phyloP scores from a whole-genome alignment of 2,329 filamentous ascomycete genomes.

The Ceratocystis colombiana region DNA sequence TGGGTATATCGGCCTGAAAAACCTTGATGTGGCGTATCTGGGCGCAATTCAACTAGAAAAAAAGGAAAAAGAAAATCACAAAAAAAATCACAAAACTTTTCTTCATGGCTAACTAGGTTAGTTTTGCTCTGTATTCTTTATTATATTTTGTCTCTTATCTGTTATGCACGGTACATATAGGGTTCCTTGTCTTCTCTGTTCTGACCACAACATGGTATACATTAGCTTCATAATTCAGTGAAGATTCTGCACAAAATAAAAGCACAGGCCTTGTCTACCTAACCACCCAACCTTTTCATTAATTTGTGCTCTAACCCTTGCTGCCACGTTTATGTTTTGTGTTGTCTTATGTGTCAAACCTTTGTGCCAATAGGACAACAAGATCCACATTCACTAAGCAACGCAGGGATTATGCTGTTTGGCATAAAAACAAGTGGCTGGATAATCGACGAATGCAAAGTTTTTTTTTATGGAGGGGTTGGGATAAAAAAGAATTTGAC shows the following conservation, averaged over 20 bases:
- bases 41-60: too few relatives aligned
- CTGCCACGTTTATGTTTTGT: not conserved
- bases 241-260: not conserved
- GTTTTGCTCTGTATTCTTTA: not conserved
- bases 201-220: not conserved
- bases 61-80: too few relatives aligned
- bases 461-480: not conserved
- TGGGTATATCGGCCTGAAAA: too few relatives aligned
- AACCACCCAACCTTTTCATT: not conserved
- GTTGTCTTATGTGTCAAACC: not conserved
- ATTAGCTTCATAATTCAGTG: constrained; percentile 7
- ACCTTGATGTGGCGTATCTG: too few relatives aligned
- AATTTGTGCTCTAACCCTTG: not conserved
- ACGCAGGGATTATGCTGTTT: not conserved
- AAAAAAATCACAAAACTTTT: too few relatives aligned
- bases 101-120: too few relatives aligned
- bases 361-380: not conserved
- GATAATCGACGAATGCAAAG: not conserved
- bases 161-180: constrained; percentile 1
- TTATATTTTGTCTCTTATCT: not conserved
- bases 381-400: not conserved
- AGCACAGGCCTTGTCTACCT: not conserved
- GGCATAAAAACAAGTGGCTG: constrained; percentile 4
- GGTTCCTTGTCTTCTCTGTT: not conserved
- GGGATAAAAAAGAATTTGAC: not conserved